Percentiles rank a stretch among this genome's conserved stretches.
phyloP scores from a whole-genome alignment of 495 filamentous ascomycete species.

The Astrocystis sublimbata region DNA sequence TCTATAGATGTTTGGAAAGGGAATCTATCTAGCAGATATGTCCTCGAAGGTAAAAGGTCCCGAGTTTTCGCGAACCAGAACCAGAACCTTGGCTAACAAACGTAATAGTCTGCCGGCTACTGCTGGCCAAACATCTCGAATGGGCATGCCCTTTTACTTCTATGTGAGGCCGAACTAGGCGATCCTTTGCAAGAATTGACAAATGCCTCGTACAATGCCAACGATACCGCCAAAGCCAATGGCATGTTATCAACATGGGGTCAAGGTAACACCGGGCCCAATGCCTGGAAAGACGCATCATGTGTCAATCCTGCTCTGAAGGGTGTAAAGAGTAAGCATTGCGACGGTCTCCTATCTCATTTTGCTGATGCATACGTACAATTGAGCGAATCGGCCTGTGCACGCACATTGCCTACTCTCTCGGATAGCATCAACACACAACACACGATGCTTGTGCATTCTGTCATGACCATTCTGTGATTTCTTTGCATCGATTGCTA shows the following conservation, averaged over 20 bases:
- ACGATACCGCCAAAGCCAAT: conserved; percentile 56
- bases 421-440: background rate
- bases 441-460: no score
- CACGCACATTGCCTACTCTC: no score
- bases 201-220: conserved; percentile 58
- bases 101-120: conserved; percentile 65
- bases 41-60: conserved; percentile 55
- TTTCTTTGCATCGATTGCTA: background rate
- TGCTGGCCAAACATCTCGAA: conserved; percentile 54
- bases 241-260: conserved; percentile 68
- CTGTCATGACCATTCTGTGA: background rate
- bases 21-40: conserved; percentile 88
- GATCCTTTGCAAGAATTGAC: conserved; percentile 63
- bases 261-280: conserved; percentile 59
- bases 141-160: conserved; percentile 59
- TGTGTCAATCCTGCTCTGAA: conserved; percentile 60
- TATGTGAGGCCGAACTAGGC: conserved; percentile 81
- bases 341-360: background rate
- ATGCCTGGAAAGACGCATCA: conserved; percentile 73
- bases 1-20: conserved; percentile 69
- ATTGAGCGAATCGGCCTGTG: background rate
- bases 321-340: conserved; percentile 60
- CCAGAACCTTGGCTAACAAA: conserved; percentile 53
- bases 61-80: no score
- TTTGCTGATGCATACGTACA: background rate